These are phyloP conservation scores for Flaveria trinervia DNA, from an alignment of 129 eudicot species.

Conservation along the genomic window DNA sequence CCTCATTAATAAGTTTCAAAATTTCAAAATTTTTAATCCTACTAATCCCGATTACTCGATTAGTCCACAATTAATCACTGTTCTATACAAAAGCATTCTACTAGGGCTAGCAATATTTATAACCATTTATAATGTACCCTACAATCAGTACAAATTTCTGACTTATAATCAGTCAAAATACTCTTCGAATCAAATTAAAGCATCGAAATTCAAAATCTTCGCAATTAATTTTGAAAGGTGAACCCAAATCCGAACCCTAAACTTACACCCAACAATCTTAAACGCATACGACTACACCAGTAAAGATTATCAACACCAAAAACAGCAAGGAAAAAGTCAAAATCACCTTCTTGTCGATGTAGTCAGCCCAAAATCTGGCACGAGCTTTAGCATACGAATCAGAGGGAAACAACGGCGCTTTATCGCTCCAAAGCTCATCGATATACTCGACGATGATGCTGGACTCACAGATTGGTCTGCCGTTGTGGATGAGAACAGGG, in stretches of 20 bases:
- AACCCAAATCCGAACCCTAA: neutral
- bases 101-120: too few relatives aligned
- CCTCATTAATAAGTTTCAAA: too few relatives aligned
- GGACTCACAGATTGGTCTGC: constrained; percentile 53
- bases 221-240: neutral
- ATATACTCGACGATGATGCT: constrained; percentile 49
- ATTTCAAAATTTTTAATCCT: too few relatives aligned
- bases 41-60: too few relatives aligned
- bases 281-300: neutral
- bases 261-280: neutral
- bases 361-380: constrained; percentile 55
- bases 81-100: too few relatives aligned
- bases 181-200: too few relatives aligned
- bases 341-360: constrained; percentile 52
- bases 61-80: too few relatives aligned
- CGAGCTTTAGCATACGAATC: constrained; percentile 46
- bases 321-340: too few relatives aligned
- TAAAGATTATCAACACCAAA: too few relatives aligned
- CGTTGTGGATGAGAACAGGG: constrained; percentile 54
- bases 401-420: constrained; percentile 45
- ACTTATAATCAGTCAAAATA: neutral
- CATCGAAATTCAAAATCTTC: too few relatives aligned
- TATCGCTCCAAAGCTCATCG: constrained; percentile 55
- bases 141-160: too few relatives aligned
- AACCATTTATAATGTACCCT: too few relatives aligned